Evolutionary conservation across 306 rosid genomes (phyloP), one percentile per base, ranked within the genome.

Genomic region (Cicer bijugum): DNA sequence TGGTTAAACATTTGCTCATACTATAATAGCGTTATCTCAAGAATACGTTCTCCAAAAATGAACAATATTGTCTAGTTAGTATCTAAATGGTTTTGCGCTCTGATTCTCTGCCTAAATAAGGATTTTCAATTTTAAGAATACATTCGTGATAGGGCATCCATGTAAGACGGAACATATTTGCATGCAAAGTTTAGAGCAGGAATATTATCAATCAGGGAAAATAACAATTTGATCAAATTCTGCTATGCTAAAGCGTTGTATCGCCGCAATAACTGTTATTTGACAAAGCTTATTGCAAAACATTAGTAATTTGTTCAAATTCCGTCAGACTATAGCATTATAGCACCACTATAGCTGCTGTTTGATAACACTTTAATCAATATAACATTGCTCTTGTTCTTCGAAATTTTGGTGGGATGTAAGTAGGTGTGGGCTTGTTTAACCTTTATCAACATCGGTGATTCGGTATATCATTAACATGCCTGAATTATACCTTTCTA

Each of bases 1-100:
- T 45, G 59, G 52, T 65, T 71, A 65, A 66, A 9, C 65, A 58
- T 58, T 58, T 33, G 42, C 10, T 28, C 17, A 58, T 28, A 58
- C 65, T 35, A 42, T 28, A 58, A 12, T 28, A 58, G 9, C 12
- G 42, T 12, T 58, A 12, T 58, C 43, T 58, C 16, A 58, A 23
- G 63, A 23, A 6, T 28, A 58, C 17, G 3, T 58, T 28, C 10
- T 33, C 42, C 65, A 28, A 58, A 58, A 58, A 58, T 28, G 33
- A 58, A 12, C 40, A 58, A 12, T 28, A 28, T 28, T 59, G 63
- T 19, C 60, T 17, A 53, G 60, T 53, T 17, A 53, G 60, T 17
- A 17, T 17, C 60, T 17, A 17, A 28, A 53, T 14, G 58, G 19
- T 52, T 52, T 15, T 52, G 58, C 6, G 9, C 28, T 7, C 12